Conservation (phyloP, 768 basidiomycete species). For the Russula olivacea region DNA sequence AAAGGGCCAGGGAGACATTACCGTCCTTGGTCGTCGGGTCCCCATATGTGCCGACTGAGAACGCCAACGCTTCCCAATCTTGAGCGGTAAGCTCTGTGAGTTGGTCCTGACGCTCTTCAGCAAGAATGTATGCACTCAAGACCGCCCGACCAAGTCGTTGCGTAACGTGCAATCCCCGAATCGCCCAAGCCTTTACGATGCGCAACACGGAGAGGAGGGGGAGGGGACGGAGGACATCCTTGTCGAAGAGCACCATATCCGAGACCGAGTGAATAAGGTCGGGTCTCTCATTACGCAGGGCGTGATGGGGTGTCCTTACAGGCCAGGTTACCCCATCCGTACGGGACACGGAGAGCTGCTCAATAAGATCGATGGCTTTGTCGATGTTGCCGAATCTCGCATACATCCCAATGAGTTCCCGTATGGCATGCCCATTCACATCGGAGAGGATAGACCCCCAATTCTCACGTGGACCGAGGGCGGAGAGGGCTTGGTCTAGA, state of each 20-base stretch:
- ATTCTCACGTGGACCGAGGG: conserved; percentile 9
- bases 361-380: conserved; percentile 29
- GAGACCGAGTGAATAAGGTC: conserved; percentile 19
- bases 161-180: conserved; percentile 33
- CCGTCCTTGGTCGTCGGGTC: conserved; percentile 16
- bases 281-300: background rate
- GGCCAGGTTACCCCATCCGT: conserved; percentile 15
- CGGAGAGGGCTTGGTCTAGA: conserved; percentile 28
- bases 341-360: conserved; percentile 14
- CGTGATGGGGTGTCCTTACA: background rate
- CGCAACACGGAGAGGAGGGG: conserved; percentile 28
- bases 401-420: conserved; percentile 26
- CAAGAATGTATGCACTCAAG: conserved; percentile 43
- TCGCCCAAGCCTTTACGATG: conserved; percentile 34
- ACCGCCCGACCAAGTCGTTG: conserved; percentile 36
- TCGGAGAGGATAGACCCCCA: conserved; percentile 13
- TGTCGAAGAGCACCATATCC: conserved; percentile 17
- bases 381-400: conserved; percentile 27
- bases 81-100: conserved; percentile 32
- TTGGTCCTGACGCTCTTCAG: conserved; percentile 29
- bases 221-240: conserved; percentile 8
- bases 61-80: conserved; percentile 46
- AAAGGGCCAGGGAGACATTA: conserved; percentile 21
- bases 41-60: conserved; percentile 30
- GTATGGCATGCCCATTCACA: conserved; percentile 12